phyloP scores from a whole-genome alignment of 805 yeast genomes.

The Brettanomyces bruxellensis region DNA sequence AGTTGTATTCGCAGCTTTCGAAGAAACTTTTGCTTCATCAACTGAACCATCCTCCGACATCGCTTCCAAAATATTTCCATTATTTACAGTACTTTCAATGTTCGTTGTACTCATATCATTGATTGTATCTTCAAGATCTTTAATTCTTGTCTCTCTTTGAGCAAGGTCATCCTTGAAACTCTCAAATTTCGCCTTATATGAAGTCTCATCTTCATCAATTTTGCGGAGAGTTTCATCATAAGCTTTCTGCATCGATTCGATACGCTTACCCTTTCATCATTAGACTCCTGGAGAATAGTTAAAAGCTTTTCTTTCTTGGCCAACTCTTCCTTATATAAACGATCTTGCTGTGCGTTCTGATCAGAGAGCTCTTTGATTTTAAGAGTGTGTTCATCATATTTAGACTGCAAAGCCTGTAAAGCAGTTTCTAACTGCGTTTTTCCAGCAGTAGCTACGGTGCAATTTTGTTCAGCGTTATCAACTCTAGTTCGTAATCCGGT shows the following conservation, averaged over 20 bases:
- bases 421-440: conserved; percentile 27
- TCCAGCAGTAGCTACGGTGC: conserved; percentile 16
- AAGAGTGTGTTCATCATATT: conserved; percentile 33
- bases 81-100: conserved; percentile 4
- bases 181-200: conserved; percentile 29
- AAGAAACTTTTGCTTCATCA: conserved; percentile 3
- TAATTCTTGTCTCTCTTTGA: conserved; percentile 29
- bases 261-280: conserved; percentile 44
- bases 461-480: conserved; percentile 27
- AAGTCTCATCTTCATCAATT: conserved; percentile 28
- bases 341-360: conserved; percentile 32
- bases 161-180: conserved; percentile 27
- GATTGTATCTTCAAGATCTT: conserved; percentile 34
- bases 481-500: conserved; percentile 25
- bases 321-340: conserved; percentile 48
- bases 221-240: conserved; percentile 32
- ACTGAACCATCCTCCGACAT: conserved; percentile 4
- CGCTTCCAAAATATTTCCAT: conserved; percentile 14
- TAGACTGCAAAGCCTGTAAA: conserved; percentile 27
- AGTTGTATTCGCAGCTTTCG: conserved; percentile 5
- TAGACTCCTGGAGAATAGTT: conserved; percentile 45
- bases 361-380: conserved; percentile 41
- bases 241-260: conserved; percentile 42
- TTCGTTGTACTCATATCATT: conserved; percentile 29
- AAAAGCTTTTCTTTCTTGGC: conserved; percentile 52